Base-by-base conservation (phyloP, 495 filamentous ascomycete species). In the Acidomyces sp. region DNA sequence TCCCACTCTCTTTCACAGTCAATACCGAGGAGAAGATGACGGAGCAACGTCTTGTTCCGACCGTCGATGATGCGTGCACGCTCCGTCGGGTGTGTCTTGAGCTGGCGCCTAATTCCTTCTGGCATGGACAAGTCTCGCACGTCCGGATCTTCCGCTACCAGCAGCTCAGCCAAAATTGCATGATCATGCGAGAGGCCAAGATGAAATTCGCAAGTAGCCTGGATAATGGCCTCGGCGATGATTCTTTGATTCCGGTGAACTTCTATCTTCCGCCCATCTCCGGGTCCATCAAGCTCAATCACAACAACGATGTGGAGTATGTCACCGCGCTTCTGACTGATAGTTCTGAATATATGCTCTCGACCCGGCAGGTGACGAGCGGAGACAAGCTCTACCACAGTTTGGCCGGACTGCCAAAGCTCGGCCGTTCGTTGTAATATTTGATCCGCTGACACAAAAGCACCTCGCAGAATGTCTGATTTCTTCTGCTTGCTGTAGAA, bases 171-270 rank as follows among this genome's bases (percentile, higher is more conserved):
- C n/a, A n/a, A n/a, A n/a, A 57, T 47, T 2, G 72, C 65, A 43
- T 74, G 62, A 31, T 69, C 62, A 45, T 74, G 69, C 9, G 62
- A 61, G 38, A 73, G 61, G 13, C 59, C 59, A 53, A 72, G 56
- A 16, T 64, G 54, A 4, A 62, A 56, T 48, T 75, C 67, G 0
- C 61, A 62, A 32, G 68, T 66, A 11, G 68, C 65, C 39, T 74
- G 72, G 0, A 74, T 43, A n/a, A 76, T 42, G 15, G 65, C 66
- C 49, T 76, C 71, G 0, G 71, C 71, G 37, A 74, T 68, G 16
- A 66, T 55, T 21, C 58, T 59, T 39, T 63, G 67, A 40, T 68
- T 70, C 15, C 60, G 60, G 24, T 55, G 61, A 21, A 69, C 55
- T 44, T 69, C 66, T 25, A 66, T 53, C n/a, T n/a, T n/a, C n/a